Evolutionary conservation across 169 alveolate genomes (phyloP).

Genomic region (Eimeria brunetti): DNA sequence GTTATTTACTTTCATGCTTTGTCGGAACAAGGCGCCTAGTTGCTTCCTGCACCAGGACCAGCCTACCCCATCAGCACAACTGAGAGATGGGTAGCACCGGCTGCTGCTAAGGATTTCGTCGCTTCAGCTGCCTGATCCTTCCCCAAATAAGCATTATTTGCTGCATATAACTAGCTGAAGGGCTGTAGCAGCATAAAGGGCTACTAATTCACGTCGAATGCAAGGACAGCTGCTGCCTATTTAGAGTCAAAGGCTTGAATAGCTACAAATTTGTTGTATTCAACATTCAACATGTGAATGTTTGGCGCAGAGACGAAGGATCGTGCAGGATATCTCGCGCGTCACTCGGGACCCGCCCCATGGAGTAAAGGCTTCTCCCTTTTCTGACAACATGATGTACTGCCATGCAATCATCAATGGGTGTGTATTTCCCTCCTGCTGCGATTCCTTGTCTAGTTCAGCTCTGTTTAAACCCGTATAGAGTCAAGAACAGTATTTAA

Average conservation of each 20-base stretch:
- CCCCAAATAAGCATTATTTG: neutral
- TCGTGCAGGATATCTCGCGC: constrained; percentile 77
- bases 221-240: neutral
- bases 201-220: neutral
- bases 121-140: neutral
- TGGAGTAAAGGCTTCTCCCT: constrained; percentile 97
- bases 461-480: neutral
- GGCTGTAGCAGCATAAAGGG: neutral
- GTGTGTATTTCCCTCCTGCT: neutral
- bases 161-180: neutral
- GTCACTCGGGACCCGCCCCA: constrained; percentile 91
- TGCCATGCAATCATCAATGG: constrained; percentile 98
- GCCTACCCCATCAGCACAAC: neutral
- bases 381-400: constrained; percentile 95
- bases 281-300: neutral
- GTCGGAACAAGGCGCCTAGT: neutral
- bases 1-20: neutral
- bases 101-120: neutral
- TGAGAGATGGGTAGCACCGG: neutral
- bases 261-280: neutral
- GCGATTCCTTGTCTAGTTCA: neutral
- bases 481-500: neutral
- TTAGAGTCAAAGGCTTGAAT: neutral
- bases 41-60: neutral
- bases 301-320: constrained; percentile 61